Evolutionary conservation across 2,329 filamentous ascomycete genomes (phyloP).

Genomic region (Colletotrichum sansevieriae): DNA sequence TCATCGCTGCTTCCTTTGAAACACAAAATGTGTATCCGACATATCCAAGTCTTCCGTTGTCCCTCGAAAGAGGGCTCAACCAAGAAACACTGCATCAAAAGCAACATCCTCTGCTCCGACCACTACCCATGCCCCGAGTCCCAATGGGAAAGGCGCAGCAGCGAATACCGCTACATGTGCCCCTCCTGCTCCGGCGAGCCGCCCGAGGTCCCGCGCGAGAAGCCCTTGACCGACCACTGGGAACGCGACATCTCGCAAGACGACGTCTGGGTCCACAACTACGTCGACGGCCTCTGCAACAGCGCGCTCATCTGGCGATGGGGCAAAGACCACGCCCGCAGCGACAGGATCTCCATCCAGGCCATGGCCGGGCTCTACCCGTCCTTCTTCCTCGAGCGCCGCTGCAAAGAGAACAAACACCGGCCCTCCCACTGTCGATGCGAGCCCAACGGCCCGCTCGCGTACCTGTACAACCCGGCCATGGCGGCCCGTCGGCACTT

Average conservation of each 20-base stretch:
- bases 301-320: conserved; percentile 24
- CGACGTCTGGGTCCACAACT: conserved; percentile 28
- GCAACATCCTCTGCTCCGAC: conserved; percentile 39
- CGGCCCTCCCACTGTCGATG: conserved; percentile 27
- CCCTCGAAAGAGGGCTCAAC: conserved; percentile 11
- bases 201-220: conserved; percentile 27
- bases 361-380: conserved; percentile 18
- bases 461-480: conserved; percentile 40
- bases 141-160: conserved; percentile 34
- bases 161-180: conserved; percentile 33
- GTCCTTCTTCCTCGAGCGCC: conserved; percentile 31
- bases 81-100: conserved; percentile 21
- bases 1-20: too few relatives aligned
- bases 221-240: conserved; percentile 28
- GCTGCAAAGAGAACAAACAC: conserved; percentile 40
- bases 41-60: conserved; percentile 30
- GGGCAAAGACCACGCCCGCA: not conserved
- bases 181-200: conserved; percentile 39
- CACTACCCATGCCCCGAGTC: conserved; percentile 26
- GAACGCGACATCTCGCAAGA: conserved; percentile 24
- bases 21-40: conserved; percentile 29
- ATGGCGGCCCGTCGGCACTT: conserved; percentile 29
- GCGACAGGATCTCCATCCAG: not conserved
- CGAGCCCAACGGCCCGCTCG: conserved; percentile 33
- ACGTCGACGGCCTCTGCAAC: conserved; percentile 19